phyloP scores from a whole-genome alignment of 805 yeast species.

The Hyphopichia homilentoma region DNA sequence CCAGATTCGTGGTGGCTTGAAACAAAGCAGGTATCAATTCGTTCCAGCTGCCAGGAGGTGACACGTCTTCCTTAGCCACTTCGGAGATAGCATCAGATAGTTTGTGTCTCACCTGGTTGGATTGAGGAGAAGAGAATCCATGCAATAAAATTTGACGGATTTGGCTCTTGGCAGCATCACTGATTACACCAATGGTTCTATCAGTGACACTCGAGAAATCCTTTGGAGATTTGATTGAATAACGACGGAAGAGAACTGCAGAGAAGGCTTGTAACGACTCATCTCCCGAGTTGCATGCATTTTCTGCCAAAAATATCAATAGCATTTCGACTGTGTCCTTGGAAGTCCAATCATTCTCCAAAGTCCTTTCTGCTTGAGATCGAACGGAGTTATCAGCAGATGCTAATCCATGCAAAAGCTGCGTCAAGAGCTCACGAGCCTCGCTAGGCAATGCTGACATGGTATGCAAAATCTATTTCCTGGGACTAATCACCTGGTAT shows the following conservation, averaged over 20 bases:
- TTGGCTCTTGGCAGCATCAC: conserved; percentile 54
- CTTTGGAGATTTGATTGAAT: conserved; percentile 77
- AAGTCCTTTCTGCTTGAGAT: conserved; percentile 68
- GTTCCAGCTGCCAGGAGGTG: conserved; percentile 62
- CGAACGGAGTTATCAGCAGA: conserved; percentile 77
- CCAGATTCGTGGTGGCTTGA: conserved; percentile 53
- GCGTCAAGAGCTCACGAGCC: conserved; percentile 48
- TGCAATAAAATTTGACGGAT: conserved; percentile 63
- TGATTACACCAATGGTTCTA: conserved; percentile 70
- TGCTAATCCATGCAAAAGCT: conserved; percentile 61
- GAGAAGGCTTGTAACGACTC: conserved; percentile 65
- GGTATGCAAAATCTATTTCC: no score
- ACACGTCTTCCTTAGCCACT: conserved; percentile 67
- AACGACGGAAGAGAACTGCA: conserved; percentile 86
- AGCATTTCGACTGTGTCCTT: conserved; percentile 64
- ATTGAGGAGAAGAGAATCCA: conserved; percentile 68
- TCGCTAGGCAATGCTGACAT: conserved; percentile 59
- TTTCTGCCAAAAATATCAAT: conserved; percentile 76
- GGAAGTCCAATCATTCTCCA: conserved; percentile 75
- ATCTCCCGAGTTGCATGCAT: conserved; percentile 60
- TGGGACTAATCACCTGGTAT: no score
- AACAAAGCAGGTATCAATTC: conserved; percentile 73
- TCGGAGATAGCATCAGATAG: conserved; percentile 93
- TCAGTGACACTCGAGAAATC: conserved; percentile 62
- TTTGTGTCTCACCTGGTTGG: conserved; percentile 83